These are phyloP conservation scores for Cardiospermum halicacabum DNA, from an alignment of 345 rosid species.

Conservation along the genomic window DNA sequence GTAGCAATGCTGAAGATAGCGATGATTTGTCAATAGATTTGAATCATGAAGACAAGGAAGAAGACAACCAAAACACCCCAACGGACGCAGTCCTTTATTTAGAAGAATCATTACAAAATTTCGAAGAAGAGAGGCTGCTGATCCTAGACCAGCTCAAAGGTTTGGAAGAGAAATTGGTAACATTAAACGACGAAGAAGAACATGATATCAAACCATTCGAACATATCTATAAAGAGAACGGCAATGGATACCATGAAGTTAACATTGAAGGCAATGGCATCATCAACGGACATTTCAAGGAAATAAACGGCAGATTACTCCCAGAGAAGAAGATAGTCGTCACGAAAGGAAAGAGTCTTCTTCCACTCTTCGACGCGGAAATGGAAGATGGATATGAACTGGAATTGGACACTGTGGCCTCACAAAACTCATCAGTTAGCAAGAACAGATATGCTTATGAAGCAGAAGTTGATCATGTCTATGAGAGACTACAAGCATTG, in stretches of 20 bases:
- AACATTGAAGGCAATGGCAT: conserved; percentile 37
- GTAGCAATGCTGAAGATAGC: conserved; percentile 60
- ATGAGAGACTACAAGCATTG: conserved; percentile 80
- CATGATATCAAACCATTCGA: conserved; percentile 39
- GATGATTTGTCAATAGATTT: conserved; percentile 54
- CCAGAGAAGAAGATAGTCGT: conserved; percentile 26
- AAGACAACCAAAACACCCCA: conserved; percentile 55
- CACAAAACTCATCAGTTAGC: conserved; percentile 21
- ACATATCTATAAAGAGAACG: conserved; percentile 30
- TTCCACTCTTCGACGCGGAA: conserved; percentile 84
- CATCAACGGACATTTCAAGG: conserved; percentile 49
- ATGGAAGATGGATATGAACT: conserved; percentile 41
- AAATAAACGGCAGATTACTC: conserved; percentile 50
- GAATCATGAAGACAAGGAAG: conserved; percentile 41
- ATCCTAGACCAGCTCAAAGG: conserved; percentile 87
- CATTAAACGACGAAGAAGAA: conserved; percentile 51
- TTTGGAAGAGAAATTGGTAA: conserved; percentile 78
- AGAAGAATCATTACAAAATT: conserved; percentile 71
- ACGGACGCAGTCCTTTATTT: conserved; percentile 61
- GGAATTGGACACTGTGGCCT: conserved; percentile 23
- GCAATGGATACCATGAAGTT: conserved; percentile 34
- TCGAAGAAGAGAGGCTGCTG: conserved; percentile 77
- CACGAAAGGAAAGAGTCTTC: conserved; percentile 76
- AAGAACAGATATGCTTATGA: conserved; percentile 38
- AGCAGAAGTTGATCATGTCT: conserved; percentile 81